Evolutionary conservation across 495 filamentous ascomycete genomes (phyloP), one percentile per base, ranked within the genome.

Genomic region (Glarea lozoyensis): DNA sequence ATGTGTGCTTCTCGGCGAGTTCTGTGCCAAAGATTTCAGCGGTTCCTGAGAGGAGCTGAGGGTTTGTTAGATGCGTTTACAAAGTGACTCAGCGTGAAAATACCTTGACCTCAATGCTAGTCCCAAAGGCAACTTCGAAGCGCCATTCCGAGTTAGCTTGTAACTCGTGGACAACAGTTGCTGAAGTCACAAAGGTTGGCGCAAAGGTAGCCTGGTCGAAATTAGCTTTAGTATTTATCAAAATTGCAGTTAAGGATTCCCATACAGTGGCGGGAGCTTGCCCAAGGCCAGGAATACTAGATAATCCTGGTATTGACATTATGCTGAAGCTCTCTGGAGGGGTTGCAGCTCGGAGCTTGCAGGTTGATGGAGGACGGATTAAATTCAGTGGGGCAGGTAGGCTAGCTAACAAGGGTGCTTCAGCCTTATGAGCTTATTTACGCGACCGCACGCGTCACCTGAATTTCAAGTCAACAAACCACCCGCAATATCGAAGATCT

Each of bases 21-120:
- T 97, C 89, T 37, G 88, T 92, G 58, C 93, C 93, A 65, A 97
- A 95, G 55, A 93, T 76, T 68, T 99, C 92, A 30, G 93, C 93
- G 10, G 79, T 87, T 50, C 92, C 92, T 27, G 71, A 73, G 29
- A 84, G 61, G 16, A 99, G 72, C 73, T 83, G 31, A 35, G 30
- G n/a, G 20, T 59, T 60, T 15, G 64, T 62, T 15, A 60, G n/a
- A n/a, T n/a, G n/a, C n/a, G n/a, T n/a, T n/a, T n/a, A n/a, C n/a
- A n/a, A n/a, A n/a, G n/a, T n/a, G n/a, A n/a, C n/a, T n/a, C n/a
- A n/a, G n/a, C n/a, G n/a, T n/a, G 9, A 15, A 58, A 61, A 27
- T 59, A 80, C 79, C 61, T 74, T 81, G 40, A 82, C 71, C 51
- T 72, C 68, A 29, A 88, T 62, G 13, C 67, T 76, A 13, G 70